A percentile compares a stretch with the other conserved stretches of the same genome.
Conservation (phyloP, 2,329 filamentous ascomycete species). For the Zymoseptoria pseudotritici region DNA sequence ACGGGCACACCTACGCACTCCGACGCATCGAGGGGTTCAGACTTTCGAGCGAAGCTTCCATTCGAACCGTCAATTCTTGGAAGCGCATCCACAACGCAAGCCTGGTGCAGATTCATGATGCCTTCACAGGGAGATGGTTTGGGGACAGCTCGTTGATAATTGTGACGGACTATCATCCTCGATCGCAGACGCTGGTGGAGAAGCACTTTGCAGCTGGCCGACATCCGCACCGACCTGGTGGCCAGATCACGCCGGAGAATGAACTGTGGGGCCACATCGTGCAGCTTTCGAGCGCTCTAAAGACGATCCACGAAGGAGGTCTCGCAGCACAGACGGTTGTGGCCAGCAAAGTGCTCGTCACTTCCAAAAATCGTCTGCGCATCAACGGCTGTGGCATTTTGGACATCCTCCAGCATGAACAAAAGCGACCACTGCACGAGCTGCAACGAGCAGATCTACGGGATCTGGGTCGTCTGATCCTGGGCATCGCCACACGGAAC, state of each 20-base stretch:
- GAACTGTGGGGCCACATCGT: constrained; percentile 87
- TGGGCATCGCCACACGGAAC: constrained; percentile 63
- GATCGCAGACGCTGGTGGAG: constrained; percentile 83
- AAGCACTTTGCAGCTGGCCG: constrained; percentile 53
- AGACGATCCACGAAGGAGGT: constrained; percentile 71
- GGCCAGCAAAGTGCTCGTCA: constrained; percentile 80
- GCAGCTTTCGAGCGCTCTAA: constrained; percentile 82
- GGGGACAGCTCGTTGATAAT: constrained; percentile 92
- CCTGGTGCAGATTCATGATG: constrained; percentile 80
- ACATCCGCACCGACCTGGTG: constrained; percentile 8
- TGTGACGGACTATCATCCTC: constrained; percentile 85
- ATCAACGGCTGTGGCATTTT: constrained; percentile 82
- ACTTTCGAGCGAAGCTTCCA: constrained; percentile 80
- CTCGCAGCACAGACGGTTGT: constrained; percentile 82
- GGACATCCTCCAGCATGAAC: constrained; percentile 80
- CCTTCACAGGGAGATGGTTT: constrained; percentile 88
- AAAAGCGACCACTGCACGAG: constrained; percentile 59
- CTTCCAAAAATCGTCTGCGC: constrained; percentile 81
- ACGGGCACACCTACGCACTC: constrained; percentile 80
- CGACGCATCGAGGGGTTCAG: constrained; percentile 83
- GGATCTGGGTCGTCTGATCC: constrained; percentile 73
- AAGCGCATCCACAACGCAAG: constrained; percentile 73
- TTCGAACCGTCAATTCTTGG: constrained; percentile 81
- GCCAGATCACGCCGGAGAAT: constrained; percentile 48
- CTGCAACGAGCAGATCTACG: constrained; percentile 82